phyloP scores from a whole-genome alignment of 352 stramenopile species.

The Globisporangium megalacanthum region DNA sequence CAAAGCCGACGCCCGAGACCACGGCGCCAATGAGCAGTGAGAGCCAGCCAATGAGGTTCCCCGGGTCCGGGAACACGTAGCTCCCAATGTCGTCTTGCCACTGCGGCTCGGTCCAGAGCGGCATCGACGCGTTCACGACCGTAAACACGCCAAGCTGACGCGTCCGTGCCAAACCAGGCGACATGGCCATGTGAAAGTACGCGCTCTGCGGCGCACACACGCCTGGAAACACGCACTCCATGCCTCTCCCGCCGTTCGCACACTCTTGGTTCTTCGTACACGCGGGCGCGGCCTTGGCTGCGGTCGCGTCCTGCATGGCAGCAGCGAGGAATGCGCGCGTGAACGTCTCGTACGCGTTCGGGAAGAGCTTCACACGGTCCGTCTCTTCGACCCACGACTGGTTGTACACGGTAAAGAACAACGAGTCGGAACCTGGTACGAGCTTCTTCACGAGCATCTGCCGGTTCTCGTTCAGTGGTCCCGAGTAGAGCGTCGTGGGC shows the following conservation, averaged over 20 bases:
- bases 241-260: slow-evolving; percentile 31
- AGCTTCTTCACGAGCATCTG: slow-evolving; percentile 42
- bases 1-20: slow-evolving; percentile 33
- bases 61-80: slow-evolving; percentile 79
- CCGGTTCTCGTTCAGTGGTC: slow-evolving; percentile 36
- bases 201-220: slow-evolving; percentile 49
- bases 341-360: slow-evolving; percentile 80
- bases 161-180: slow-evolving; percentile 56
- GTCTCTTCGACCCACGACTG: slow-evolving; percentile 46
- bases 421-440: slow-evolving; percentile 14
- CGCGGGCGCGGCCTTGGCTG: slow-evolving; percentile 19
- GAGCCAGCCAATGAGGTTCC: slow-evolving; percentile 67
- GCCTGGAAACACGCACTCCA: slow-evolving; percentile 78
- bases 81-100: slow-evolving; percentile 64
- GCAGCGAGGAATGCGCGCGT: slow-evolving; percentile 65
- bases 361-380: slow-evolving; percentile 59
- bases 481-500: slow-evolving; percentile 54
- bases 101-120: slow-evolving; percentile 72
- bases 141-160: slow-evolving; percentile 40
- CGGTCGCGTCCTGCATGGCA: slow-evolving; percentile 38
- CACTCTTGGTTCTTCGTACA: slow-evolving; percentile 62
- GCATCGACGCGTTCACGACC: slow-evolving; percentile 55
- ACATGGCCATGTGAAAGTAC: slow-evolving; percentile 78
- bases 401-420: slow-evolving; percentile 44
- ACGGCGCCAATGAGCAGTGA: slow-evolving; percentile 43